Evolutionary conservation across 2,329 filamentous ascomycete genomes (phyloP).

Genomic region (Pestalotiopsis sp.): DNA sequence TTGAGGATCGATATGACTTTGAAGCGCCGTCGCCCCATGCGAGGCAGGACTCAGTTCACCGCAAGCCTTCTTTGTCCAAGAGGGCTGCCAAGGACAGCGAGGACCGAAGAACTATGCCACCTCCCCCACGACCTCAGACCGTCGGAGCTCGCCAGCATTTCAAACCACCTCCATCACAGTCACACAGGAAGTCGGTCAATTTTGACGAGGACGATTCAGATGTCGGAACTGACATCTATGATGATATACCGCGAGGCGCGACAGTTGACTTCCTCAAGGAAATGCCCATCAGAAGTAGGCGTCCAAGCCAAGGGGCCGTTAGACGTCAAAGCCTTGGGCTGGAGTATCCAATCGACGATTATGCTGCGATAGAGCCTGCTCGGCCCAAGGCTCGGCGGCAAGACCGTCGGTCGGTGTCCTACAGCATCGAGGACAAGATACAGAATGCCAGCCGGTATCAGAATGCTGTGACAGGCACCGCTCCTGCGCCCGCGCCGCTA

Average conservation of each 20-base stretch:
- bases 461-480: conserved; percentile 50
- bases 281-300: conserved; percentile 23
- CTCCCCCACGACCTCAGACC: conserved; percentile 44
- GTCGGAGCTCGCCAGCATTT: conserved; percentile 35
- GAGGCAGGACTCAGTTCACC: conserved; percentile 36
- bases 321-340: conserved; percentile 25
- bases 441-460: conserved; percentile 53
- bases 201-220: conserved; percentile 29
- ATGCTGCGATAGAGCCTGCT: conserved; percentile 24
- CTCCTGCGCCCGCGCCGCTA: conserved; percentile 43
- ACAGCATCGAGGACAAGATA: conserved; percentile 48
- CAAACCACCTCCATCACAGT: conserved; percentile 31
- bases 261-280: conserved; percentile 31
- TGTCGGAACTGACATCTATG: conserved; percentile 23
- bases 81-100: conserved; percentile 42
- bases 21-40: conserved; percentile 35
- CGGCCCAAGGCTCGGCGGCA: conserved; percentile 24
- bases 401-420: conserved; percentile 32
- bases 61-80: conserved; percentile 46
- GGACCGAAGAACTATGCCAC: conserved; percentile 52
- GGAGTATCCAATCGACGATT: conserved; percentile 21
- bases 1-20: conserved; percentile 38
- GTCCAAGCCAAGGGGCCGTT: conserved; percentile 12
- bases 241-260: conserved; percentile 23
- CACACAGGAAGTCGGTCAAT: conserved; percentile 31